Evolutionary conservation across 1,284 basidiomycete species (phyloP), one percentile per base, ranked within the genome.

Genomic region (Microbotryum violaceum): DNA sequence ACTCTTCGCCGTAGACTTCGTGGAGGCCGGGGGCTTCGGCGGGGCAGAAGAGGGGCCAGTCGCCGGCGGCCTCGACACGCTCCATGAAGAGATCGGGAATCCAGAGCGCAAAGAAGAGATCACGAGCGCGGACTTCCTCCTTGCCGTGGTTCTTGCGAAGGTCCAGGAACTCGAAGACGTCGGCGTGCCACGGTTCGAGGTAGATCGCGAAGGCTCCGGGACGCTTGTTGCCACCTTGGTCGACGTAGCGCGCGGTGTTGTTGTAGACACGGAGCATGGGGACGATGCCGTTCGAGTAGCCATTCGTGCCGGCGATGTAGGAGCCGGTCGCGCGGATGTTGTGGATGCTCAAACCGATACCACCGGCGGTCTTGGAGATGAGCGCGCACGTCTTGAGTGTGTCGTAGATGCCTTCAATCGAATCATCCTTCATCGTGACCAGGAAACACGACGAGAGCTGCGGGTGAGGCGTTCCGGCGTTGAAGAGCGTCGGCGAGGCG

Each of bases 251-350:
- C 37, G 96, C 96, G 7, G 96, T 99, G 16, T 96, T 93, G 74
- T 99, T 96, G 77, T 88, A 98, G 0, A 91, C 94, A 63, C 96
- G 89, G 55, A 99, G 86, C 96, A 99, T 99, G 44, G 96, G 96
- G 1, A 98, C 91, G 73, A 99, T 97, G 68, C 96, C 96, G 74
- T 98, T 99, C 12, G 91, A 97, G 77, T 94, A 93, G 6, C 96
- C 68, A 29, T 57, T 69, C 67, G 71, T 73, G 46, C 71, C 71
- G 58, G 70, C 70, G 62, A 77, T 77, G 77, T 79, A 81, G 27
- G 78, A 77, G 82, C 94, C 94, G 63, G 94, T 97, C 29, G 92
- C 91, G 58, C 96, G 88, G 72, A 99, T 97, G 77, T 88, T 89
- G 80, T 97, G 93, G 70, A 99, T 97, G 78, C 82, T 91, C 64